phyloP scores from a whole-genome alignment of 2,329 filamentous ascomycete species.

The Orbilia blumenaviensis region DNA sequence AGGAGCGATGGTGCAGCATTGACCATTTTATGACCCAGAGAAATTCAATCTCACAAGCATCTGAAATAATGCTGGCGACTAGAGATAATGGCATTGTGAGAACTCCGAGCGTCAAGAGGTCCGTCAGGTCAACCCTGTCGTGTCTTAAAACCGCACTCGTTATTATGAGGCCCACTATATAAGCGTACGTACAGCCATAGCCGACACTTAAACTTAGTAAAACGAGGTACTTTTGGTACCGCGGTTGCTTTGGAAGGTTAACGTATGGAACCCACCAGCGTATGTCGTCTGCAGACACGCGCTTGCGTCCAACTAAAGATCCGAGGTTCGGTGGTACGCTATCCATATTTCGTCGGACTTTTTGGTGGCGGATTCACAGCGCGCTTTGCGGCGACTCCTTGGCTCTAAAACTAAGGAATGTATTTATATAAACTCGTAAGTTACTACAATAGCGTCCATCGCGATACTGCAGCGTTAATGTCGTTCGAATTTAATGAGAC shows the following conservation, averaged over 20 bases:
- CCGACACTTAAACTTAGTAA: background rate
- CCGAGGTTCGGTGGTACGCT: background rate
- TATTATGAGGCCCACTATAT: background rate
- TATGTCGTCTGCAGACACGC: background rate
- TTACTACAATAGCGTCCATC: too few relatives aligned
- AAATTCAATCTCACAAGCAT: background rate
- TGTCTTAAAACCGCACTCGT: background rate
- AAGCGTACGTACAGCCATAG: background rate
- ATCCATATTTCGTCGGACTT: background rate
- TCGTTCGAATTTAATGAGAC: too few relatives aligned
- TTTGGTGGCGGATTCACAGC: background rate
- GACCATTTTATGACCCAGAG: background rate
- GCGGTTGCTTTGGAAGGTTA: background rate
- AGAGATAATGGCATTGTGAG: background rate
- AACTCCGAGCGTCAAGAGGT: background rate
- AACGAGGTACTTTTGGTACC: background rate
- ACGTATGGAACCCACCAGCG: background rate
- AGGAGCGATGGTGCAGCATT: background rate
- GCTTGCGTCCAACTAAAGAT: background rate
- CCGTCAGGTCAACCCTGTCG: background rate
- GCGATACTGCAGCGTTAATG: too few relatives aligned
- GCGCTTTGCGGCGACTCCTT: too few relatives aligned
- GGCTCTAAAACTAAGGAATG: too few relatives aligned
- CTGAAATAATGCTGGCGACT: background rate
- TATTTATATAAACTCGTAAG: too few relatives aligned